Evolutionary conservation across 1,139 yeast species (phyloP).

Genomic region (Hansenula sp.): DNA sequence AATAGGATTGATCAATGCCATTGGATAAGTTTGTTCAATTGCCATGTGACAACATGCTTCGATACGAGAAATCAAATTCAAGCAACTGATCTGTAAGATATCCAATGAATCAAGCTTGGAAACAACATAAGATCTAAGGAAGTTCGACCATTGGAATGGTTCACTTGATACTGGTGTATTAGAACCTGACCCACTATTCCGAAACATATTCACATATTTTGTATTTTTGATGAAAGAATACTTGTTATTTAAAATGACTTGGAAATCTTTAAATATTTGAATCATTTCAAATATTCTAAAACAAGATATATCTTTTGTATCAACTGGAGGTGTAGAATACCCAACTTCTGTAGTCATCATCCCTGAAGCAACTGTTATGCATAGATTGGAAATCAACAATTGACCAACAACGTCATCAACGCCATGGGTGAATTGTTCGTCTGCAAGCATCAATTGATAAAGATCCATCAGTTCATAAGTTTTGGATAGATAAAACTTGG

Average conservation of each 20-base stretch:
- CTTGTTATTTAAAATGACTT: not conserved
- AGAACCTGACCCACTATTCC: slow-evolving; percentile 1
- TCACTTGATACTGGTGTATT: not conserved
- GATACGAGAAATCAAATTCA: not conserved
- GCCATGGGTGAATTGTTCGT: not conserved
- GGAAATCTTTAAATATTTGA: slow-evolving; percentile 8
- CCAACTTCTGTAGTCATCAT: not conserved
- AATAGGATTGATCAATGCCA: slow-evolving; percentile 14
- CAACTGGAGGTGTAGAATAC: not conserved
- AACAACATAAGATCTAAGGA: slow-evolving; percentile 7
- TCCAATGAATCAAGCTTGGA: not conserved
- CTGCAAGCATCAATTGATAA: not conserved
- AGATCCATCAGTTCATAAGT: not conserved
- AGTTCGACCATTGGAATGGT: slow-evolving; percentile 1
- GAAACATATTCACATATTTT: slow-evolving; percentile 9
- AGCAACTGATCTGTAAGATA: slow-evolving; percentile 6
- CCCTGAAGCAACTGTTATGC: not conserved
- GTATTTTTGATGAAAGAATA: slow-evolving; percentile 4
- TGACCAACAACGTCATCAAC: not conserved
- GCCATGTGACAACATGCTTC: slow-evolving; percentile 8
- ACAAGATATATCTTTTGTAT: not conserved
- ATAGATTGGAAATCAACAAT: not conserved
- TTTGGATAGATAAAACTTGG: not conserved
- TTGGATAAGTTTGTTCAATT: slow-evolving; percentile 13
- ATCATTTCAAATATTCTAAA: slow-evolving; percentile 2